A percentile compares a stretch with the other conserved stretches of the same genome.
These are phyloP conservation scores for Solioccasus polychromus DNA, from an alignment of 768 basidiomycete genomes.

Conservation along the genomic window DNA sequence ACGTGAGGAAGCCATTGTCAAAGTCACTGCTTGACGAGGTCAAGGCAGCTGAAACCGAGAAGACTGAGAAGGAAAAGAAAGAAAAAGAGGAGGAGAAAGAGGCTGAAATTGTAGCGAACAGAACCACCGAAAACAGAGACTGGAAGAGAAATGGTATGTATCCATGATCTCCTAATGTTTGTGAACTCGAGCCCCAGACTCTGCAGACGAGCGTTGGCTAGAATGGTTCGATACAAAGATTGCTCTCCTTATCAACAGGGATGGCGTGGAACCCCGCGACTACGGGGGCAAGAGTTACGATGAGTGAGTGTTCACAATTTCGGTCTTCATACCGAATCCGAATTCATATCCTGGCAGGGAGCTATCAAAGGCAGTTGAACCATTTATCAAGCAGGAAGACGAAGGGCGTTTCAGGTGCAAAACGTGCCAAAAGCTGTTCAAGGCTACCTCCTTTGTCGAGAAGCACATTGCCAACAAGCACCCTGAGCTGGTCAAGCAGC, in stretches of 20 bases:
- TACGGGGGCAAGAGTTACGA: slow-evolving; percentile 90
- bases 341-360: slow-evolving; percentile 51
- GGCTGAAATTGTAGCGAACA: slow-evolving; percentile 25
- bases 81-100: slow-evolving; percentile 45
- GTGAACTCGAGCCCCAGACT: slow-evolving; percentile 10
- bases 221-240: slow-evolving; percentile 88
- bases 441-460: slow-evolving; percentile 93
- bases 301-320: slow-evolving; percentile 57
- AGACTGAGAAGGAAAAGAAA: slow-evolving; percentile 45
- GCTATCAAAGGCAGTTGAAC: slow-evolving; percentile 72
- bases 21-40: slow-evolving; percentile 60
- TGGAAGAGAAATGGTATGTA: slow-evolving; percentile 67
- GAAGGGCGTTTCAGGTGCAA: slow-evolving; percentile 97
- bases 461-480: slow-evolving; percentile 98
- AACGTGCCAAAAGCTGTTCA: slow-evolving; percentile 96
- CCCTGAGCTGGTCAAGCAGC: slow-evolving; percentile 72
- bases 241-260: slow-evolving; percentile 72
- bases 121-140: slow-evolving; percentile 44
- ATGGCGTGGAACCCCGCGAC: slow-evolving; percentile 78
- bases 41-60: slow-evolving; percentile 50
- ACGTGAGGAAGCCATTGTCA: slow-evolving; percentile 75
- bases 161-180: not conserved
- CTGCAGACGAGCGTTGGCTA: slow-evolving; percentile 80
- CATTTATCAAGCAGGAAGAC: slow-evolving; percentile 90
- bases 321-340: slow-evolving; percentile 8